Conservation (phyloP, 1,139 yeast species). For the Taiozyma sp. region DNA sequence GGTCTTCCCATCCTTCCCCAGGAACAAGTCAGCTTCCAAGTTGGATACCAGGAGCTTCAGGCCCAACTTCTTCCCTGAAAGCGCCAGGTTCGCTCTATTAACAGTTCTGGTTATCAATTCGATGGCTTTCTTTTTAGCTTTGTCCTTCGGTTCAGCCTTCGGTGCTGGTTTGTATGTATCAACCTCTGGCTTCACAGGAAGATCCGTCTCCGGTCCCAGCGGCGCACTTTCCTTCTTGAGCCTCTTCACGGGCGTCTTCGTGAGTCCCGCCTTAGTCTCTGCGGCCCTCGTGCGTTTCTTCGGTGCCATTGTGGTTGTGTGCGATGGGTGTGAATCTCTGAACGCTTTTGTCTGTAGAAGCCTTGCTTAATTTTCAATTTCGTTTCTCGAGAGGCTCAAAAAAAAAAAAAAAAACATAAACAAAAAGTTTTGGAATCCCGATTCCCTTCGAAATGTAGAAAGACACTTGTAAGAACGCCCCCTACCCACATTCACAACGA, state of each 20-base stretch:
- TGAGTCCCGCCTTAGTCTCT: neutral
- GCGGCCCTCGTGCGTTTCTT: constrained; percentile 24
- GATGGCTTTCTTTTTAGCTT: neutral
- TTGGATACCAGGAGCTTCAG: constrained; percentile 1
- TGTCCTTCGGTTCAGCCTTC: neutral
- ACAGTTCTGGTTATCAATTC: neutral
- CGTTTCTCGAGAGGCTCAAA: neutral
- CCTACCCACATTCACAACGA: constrained; percentile 6
- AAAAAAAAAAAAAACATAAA: neutral
- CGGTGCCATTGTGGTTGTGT: constrained; percentile 16
- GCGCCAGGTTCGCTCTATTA: neutral
- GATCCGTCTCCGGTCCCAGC: neutral
- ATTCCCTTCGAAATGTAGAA: neutral
- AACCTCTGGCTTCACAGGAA: neutral
- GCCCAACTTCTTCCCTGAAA: neutral
- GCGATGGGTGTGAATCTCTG: neutral
- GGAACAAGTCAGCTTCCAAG: constrained; percentile 3
- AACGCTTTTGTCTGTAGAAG: neutral
- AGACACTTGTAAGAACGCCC: neutral
- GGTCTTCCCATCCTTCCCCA: constrained; percentile 3
- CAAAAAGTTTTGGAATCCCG: neutral
- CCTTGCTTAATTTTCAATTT: neutral
- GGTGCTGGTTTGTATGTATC: neutral
- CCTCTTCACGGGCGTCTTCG: neutral
- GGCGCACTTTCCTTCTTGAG: neutral